Conservation (phyloP, 495 filamentous ascomycete species). For the Talaromyces wortmannii region DNA sequence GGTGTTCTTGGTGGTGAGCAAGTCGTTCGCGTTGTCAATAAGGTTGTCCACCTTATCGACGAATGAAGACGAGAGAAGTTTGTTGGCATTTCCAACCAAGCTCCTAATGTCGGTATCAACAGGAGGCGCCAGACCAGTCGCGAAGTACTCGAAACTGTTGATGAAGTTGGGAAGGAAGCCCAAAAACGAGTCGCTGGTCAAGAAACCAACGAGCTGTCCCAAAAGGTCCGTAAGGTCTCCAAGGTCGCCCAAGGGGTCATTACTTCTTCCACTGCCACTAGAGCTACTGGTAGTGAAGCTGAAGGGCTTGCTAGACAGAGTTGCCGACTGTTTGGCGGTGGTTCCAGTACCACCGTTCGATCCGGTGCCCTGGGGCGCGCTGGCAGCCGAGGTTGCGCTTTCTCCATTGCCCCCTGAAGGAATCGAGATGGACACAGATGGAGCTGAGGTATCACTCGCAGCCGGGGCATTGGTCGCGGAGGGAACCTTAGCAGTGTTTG, state of each 20-base stretch:
- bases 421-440: neutral
- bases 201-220: neutral
- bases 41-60: slow-evolving; percentile 28
- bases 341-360: neutral
- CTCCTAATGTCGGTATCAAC: slow-evolving; percentile 33
- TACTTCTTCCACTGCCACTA: neutral
- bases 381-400: neutral
- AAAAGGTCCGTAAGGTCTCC: neutral
- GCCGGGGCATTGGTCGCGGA: neutral
- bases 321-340: neutral
- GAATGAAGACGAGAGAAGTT: slow-evolving; percentile 23
- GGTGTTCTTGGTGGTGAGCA: slow-evolving; percentile 27
- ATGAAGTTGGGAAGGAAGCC: slow-evolving; percentile 19
- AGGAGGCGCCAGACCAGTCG: slow-evolving; percentile 26
- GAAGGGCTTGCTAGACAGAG: neutral
- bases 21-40: slow-evolving; percentile 25
- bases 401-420: neutral
- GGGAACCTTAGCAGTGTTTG: neutral
- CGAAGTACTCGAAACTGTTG: slow-evolving; percentile 26
- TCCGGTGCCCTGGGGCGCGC: neutral
- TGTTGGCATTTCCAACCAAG: slow-evolving; percentile 22
- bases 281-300: neutral
- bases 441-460: neutral
- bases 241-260: neutral
- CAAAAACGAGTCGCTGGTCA: neutral